Percentiles rank a stretch among this genome's conserved stretches.
phyloP scores from a whole-genome alignment of 2,329 filamentous ascomycete genomes.

The Fusarium luffae region DNA sequence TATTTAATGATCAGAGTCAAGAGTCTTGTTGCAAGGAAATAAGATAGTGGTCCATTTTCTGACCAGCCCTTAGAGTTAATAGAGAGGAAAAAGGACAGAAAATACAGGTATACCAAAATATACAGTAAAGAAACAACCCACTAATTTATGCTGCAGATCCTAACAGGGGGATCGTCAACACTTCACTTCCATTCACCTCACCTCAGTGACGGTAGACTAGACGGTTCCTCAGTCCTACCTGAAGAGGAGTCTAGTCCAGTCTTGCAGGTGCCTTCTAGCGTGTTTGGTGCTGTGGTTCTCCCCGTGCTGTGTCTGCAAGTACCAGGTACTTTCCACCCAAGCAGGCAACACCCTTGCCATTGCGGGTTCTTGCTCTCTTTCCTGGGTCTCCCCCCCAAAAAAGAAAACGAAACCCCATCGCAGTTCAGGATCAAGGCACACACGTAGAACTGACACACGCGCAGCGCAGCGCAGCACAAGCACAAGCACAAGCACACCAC shows the following conservation, averaged over 20 bases:
- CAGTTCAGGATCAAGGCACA: constrained; percentile 37
- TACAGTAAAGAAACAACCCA: constrained; percentile 16
- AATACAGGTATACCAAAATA: not conserved
- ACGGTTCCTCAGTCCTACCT: not conserved
- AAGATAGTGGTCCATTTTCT: not conserved
- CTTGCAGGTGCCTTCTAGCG: constrained; percentile 6
- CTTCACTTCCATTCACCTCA: not conserved
- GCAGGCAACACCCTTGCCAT: constrained; percentile 6
- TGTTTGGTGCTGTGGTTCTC: not conserved
- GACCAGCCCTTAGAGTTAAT: not conserved
- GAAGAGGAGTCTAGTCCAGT: not conserved
- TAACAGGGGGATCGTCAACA: constrained; percentile 24
- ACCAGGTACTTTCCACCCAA: constrained; percentile 15
- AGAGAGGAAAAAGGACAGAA: not conserved
- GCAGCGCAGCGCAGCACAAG: constrained; percentile 5
- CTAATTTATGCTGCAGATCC: constrained; percentile 31
- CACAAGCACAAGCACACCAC: constrained; percentile 23
- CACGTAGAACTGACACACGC: constrained; percentile 37
- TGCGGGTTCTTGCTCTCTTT: constrained; percentile 7
- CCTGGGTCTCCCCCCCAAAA: constrained; percentile 19
- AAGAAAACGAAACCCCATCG: constrained; percentile 36
- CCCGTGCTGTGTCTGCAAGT: constrained; percentile 15
- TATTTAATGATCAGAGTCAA: not conserved
- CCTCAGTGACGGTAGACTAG: not conserved
- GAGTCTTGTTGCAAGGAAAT: not conserved